Evolutionary conservation across 345 rosid species (phyloP), one percentile per base, ranked within the genome.

Genomic region (Iberis pinnata): DNA sequence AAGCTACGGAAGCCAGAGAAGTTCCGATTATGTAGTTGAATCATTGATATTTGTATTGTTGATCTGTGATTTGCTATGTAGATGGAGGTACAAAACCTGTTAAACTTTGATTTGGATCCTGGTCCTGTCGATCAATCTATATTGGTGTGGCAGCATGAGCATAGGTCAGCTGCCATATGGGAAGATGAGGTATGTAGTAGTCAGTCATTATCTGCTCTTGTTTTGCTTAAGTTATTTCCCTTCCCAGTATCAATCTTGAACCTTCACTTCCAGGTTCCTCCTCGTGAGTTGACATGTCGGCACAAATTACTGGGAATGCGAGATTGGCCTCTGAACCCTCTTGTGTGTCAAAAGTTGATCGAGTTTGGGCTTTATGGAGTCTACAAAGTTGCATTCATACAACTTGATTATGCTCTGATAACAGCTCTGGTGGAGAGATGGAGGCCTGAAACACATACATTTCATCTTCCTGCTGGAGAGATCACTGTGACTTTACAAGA

Each of bases 371-470:
- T 68, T 0, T 68, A 54, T 29, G 73, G 73, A 68, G 89, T 81
- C 22, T 80, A 84, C 65, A 76, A 70, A 73, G 84, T 83, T 58
- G 94, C 88, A 15, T 81, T 84, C 67, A 75, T 81, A 50, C 74
- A 74, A 59, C 61, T 81, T 32, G 86, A 84, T 46, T 81, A 78
- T 51, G 80, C 80, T 8, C 76, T 84, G 10, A 79, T 84, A 45
- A 81, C 94, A 36, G 94, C 86, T 18, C 38, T 81, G 15, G 86
- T 80, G n/a, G 94, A 84, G 76, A 76, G 94, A 59, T 84, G 94
- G 89, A 79, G 94, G 63, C 76, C 72, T 41, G 94, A 81, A 60
- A 81, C 89, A 6, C 80, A 82, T 53, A 80, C 83, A 3, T 85
- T 82, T 58, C 87, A 82, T 72, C 75, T 82, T 49, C 74, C 72